A percentile compares a stretch with the other conserved stretches of the same genome.
These are phyloP conservation scores for Dactylellina drechsleri DNA, from an alignment of 2,329 filamentous ascomycete species.

Conservation along the genomic window DNA sequence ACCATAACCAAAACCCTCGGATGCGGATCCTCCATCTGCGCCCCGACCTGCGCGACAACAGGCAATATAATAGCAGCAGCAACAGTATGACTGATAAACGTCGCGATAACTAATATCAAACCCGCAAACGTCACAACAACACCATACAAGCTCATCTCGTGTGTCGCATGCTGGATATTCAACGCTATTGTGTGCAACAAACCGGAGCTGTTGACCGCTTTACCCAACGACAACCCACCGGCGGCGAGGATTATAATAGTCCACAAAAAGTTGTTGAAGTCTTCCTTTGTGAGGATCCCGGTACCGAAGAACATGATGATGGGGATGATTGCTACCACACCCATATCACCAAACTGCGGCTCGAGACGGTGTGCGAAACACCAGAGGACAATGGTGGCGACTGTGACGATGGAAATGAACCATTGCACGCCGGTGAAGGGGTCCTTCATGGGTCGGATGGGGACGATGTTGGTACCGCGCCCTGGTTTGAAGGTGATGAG, in stretches of 20 bases:
- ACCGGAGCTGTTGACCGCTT: constrained; percentile 92
- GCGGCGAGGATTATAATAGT: constrained; percentile 99
- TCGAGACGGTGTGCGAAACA: constrained; percentile 91
- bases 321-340: constrained; percentile 94
- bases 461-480: constrained; percentile 85
- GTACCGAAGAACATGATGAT: constrained; percentile 96
- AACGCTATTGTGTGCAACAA: constrained; percentile 87
- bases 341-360: constrained; percentile 92
- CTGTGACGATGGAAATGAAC: constrained; percentile 86
- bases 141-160: constrained; percentile 83
- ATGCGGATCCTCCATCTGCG: constrained; percentile 85
- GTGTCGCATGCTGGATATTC: constrained; percentile 77
- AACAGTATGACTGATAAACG: constrained; percentile 97
- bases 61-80: constrained; percentile 94
- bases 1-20: constrained; percentile 93
- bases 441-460: constrained; percentile 89
- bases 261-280: constrained; percentile 99
- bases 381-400: constrained; percentile 89
- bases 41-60: constrained; percentile 85
- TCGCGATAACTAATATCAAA: constrained; percentile 90
- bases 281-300: constrained; percentile 95
- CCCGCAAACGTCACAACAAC: constrained; percentile 85
- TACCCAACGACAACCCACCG: constrained; percentile 89
- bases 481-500: constrained; percentile 86
- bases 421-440: constrained; percentile 87